phyloP scores from a whole-genome alignment of 2,329 filamentous ascomycete species.

The Exophiala alcalophila region DNA sequence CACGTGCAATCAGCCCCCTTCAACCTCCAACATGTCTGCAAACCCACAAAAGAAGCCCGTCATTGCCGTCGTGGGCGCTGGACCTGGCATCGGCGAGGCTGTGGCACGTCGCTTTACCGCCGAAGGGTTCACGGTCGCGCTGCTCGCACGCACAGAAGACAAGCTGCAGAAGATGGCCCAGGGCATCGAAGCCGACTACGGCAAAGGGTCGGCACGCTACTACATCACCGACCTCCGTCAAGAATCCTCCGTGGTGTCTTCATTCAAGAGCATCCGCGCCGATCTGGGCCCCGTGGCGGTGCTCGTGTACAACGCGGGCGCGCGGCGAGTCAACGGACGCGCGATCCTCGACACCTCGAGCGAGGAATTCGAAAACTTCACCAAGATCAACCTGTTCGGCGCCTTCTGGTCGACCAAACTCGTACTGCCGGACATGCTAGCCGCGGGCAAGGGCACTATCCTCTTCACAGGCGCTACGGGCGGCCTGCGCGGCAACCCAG shows the following conservation, averaged over 20 bases:
- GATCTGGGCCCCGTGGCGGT: conserved; percentile 23
- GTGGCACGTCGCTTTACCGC: conserved; percentile 25
- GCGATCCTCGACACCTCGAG: conserved; percentile 22
- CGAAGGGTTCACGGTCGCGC: conserved; percentile 22
- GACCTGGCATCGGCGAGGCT: conserved; percentile 26
- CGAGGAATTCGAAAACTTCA: conserved; percentile 28
- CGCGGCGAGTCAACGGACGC: conserved; percentile 25
- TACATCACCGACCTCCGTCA: conserved; percentile 25
- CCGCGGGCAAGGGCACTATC: conserved; percentile 22
- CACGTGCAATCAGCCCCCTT: neutral
- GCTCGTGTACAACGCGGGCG: conserved; percentile 26
- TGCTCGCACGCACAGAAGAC: conserved; percentile 25
- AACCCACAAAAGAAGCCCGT: conserved; percentile 23
- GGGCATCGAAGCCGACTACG: conserved; percentile 22
- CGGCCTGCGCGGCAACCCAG: conserved; percentile 22
- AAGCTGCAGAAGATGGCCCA: conserved; percentile 23
- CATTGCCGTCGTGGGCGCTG: conserved; percentile 26
- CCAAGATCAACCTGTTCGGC: conserved; percentile 28
- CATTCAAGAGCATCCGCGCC: conserved; percentile 17
- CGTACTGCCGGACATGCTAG: conserved; percentile 26
- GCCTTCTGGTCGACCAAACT: conserved; percentile 28
- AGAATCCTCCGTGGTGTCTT: conserved; percentile 16
- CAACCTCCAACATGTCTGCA: conserved; percentile 15
- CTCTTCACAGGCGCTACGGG: conserved; percentile 26
- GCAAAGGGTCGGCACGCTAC: conserved; percentile 17